phyloP scores from a whole-genome alignment of 2,329 filamentous ascomycete species.

The Neobulgaria alba region DNA sequence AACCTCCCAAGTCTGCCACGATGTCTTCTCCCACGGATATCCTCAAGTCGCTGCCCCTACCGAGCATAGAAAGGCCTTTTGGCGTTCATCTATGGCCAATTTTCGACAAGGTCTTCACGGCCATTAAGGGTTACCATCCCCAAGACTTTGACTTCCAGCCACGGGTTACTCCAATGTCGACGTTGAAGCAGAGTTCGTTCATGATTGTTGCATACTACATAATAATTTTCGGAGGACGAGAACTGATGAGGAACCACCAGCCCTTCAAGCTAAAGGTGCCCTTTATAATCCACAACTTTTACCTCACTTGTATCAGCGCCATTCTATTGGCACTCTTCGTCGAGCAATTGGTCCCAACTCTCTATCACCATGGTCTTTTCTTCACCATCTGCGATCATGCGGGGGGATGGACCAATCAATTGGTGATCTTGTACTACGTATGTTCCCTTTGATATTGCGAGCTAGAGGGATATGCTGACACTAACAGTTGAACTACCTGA shows the following conservation, averaged over 20 bases:
- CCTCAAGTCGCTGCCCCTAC: background rate
- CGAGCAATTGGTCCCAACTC: conserved; percentile 22
- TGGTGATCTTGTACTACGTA: conserved; percentile 93
- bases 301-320: conserved; percentile 20
- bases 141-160: conserved; percentile 17
- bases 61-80: conserved; percentile 3
- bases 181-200: conserved; percentile 13
- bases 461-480: background rate
- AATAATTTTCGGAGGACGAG: conserved; percentile 22
- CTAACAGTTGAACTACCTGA: conserved; percentile 22
- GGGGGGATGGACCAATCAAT: conserved; percentile 87
- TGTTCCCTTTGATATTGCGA: background rate
- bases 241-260: conserved; percentile 20
- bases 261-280: conserved; percentile 20
- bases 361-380: conserved; percentile 65
- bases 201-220: conserved; percentile 20
- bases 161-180: conserved; percentile 22
- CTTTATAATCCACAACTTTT: conserved; percentile 24
- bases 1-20: background rate
- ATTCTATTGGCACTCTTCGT: conserved; percentile 19
- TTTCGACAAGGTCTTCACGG: conserved; percentile 16
- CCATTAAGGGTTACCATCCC: conserved; percentile 16
- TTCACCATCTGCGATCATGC: conserved; percentile 68
- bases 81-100: conserved; percentile 11
- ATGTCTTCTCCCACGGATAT: conserved; percentile 2